Conservation (phyloP, 106 monocot genomes). For the Apostasia ramifera region DNA sequence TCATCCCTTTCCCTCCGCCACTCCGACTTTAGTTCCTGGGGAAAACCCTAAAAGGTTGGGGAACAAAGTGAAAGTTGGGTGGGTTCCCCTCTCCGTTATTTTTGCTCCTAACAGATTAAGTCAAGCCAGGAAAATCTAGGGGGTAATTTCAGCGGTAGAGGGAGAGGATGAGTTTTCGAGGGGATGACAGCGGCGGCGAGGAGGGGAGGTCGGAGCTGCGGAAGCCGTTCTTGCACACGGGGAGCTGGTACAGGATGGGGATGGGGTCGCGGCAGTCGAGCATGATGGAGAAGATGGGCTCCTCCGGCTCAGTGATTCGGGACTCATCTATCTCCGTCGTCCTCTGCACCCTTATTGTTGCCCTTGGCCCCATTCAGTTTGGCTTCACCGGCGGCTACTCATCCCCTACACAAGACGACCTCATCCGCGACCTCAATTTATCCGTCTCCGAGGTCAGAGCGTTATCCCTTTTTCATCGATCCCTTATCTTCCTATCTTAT, state of each 20-base stretch:
- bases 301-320: constrained; percentile 64
- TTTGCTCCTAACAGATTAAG: neutral
- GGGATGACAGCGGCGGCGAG: constrained; percentile 51
- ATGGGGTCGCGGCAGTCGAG: constrained; percentile 85
- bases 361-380: constrained; percentile 96
- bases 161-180: constrained; percentile 45
- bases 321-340: constrained; percentile 85
- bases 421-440: constrained; percentile 68
- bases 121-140: neutral
- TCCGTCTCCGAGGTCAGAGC: constrained; percentile 62
- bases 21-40: no score
- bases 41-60: no score
- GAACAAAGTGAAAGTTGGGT: neutral
- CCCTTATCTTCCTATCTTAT: neutral
- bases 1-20: neutral
- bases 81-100: neutral
- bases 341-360: constrained; percentile 88
- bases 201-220: constrained; percentile 22
- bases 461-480: neutral
- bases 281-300: constrained; percentile 63
- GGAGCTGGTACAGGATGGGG: constrained; percentile 90
- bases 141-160: neutral
- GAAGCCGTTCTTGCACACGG: constrained; percentile 86
- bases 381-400: constrained; percentile 93
- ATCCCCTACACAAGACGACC: constrained; percentile 73